Evolutionary conservation across 768 basidiomycete genomes (phyloP), one percentile per base, ranked within the genome.

Genomic region (Lactarius sp.): DNA sequence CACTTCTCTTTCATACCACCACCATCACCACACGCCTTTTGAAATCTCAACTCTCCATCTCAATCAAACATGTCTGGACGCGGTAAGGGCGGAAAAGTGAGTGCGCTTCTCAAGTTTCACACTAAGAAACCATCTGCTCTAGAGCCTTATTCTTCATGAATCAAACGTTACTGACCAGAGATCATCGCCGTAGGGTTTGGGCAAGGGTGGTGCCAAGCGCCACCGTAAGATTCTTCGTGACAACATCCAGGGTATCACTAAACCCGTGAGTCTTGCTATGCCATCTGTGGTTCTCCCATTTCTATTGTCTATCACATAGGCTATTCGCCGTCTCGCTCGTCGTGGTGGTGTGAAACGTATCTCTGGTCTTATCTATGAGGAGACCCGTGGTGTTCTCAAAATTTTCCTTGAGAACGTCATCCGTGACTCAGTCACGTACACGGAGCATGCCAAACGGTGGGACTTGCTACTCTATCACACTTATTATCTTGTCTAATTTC

Each of bases 261-360:
- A 85, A 49, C 71, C 75, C 46, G 61, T 76, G 41, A 59, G 68
- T 67, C 37, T 3, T 46, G 37, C n/a, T 27, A 52, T 47, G n/a
- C 37, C 39, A 16, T 27, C 51, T 41, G 7, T 44, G 75, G 16
- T 63, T 55, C 36, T 52, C 36, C 46, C 1, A 27, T 60, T 68
- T 53, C 51, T 51, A 71, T 34, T 5, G 20, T 2, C 58, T 68
- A 74, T 65, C 75, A 71, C 69, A 70, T 73, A 86, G 91, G 93
- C 88, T 73, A 86, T 96, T 77, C 90, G 89, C 82, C 92, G 94
- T 84, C 90, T 98, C 65, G 94, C 94, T 59, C 91, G 91, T 76
- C 90, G 94, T 83, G 93, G 94, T 71, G 94, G 95, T 89, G 94
- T 96, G 74, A 95, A 97, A 84, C 87, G 91, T 90, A 92, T 92